phyloP scores from a whole-genome alignment of 2,329 filamentous ascomycete species.

The Zasmidium citrigriseum region DNA sequence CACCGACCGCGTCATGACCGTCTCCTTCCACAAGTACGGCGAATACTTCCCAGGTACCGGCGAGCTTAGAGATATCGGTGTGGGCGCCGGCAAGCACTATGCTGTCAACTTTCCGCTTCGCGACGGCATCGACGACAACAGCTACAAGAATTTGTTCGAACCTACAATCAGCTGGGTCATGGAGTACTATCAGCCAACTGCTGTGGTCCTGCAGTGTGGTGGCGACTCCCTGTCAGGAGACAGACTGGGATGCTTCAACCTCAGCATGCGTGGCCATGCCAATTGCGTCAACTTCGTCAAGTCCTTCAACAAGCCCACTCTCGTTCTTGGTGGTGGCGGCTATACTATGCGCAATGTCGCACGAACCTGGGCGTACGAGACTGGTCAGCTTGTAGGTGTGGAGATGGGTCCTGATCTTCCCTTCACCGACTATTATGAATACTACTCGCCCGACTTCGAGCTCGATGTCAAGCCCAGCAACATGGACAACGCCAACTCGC shows the following conservation, averaged over 20 bases:
- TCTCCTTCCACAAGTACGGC: constrained; percentile 72
- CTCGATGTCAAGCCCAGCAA: constrained; percentile 69
- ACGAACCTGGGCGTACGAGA: constrained; percentile 67
- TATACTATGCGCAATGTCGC: constrained; percentile 69
- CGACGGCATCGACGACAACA: constrained; percentile 68
- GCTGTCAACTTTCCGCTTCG: constrained; percentile 69
- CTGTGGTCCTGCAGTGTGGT: constrained; percentile 69
- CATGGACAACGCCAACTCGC: constrained; percentile 71
- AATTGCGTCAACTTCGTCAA: constrained; percentile 71
- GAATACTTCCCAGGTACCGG: constrained; percentile 72
- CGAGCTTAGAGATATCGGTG: constrained; percentile 68
- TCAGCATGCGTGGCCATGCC: constrained; percentile 70
- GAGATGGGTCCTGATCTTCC: constrained; percentile 81
- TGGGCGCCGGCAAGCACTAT: constrained; percentile 67
- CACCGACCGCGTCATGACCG: constrained; percentile 71
- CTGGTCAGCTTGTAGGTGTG: constrained; percentile 78
- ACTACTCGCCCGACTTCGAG: constrained; percentile 70
- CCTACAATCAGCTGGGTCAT: constrained; percentile 68
- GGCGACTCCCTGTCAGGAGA: constrained; percentile 69
- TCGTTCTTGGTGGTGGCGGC: constrained; percentile 67
- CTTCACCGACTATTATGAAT: constrained; percentile 95
- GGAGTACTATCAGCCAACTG: constrained; percentile 68
- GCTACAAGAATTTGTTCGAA: constrained; percentile 69
- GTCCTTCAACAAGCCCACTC: constrained; percentile 64
- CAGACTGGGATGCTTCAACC: constrained; percentile 68